phyloP scores from a whole-genome alignment of 2,329 filamentous ascomycete genomes.

The Microdochium paspali region DNA sequence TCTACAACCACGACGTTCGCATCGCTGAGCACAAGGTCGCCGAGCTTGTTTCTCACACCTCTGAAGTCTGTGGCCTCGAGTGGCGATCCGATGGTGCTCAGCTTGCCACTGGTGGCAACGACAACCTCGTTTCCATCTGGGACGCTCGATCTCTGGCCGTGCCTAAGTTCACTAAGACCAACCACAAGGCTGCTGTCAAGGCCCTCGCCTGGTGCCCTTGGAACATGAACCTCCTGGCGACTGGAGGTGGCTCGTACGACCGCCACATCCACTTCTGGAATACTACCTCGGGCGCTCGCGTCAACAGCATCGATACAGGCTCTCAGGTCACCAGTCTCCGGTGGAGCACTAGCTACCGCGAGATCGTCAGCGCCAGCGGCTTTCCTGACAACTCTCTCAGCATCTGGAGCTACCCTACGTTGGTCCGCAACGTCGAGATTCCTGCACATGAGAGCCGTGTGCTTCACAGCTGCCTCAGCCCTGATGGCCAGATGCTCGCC shows the following conservation, averaged over 20 bases:
- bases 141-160: constrained; percentile 87
- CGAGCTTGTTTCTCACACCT: constrained; percentile 93
- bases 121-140: constrained; percentile 99
- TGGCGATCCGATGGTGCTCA: constrained; percentile 96
- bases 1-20: constrained; percentile 98
- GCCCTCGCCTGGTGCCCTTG: constrained; percentile 97
- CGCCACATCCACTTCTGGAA: constrained; percentile 99
- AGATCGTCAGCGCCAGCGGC: constrained; percentile 94
- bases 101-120: constrained; percentile 94
- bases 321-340: constrained; percentile 93
- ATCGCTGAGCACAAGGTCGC: constrained; percentile 97
- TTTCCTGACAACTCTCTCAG: constrained; percentile 99
- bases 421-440: constrained; percentile 96
- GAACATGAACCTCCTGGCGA: constrained; percentile 95
- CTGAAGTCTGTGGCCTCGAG: constrained; percentile 94
- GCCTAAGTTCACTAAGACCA: constrained; percentile 99
- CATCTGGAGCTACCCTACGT: constrained; percentile 97
- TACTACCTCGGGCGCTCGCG: constrained; percentile 90
- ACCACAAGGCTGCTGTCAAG: constrained; percentile 98
- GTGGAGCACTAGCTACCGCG: constrained; percentile 95
- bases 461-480: constrained; percentile 91
- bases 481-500: constrained; percentile 95
- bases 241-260: constrained; percentile 92
- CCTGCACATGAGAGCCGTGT: constrained; percentile 95
- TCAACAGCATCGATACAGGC: constrained; percentile 98